A percentile compares a stretch with the other conserved stretches of the same genome.
These are phyloP conservation scores for Cercophora newfieldiana DNA, from an alignment of 495 filamentous ascomycete genomes.

Conservation along the genomic window DNA sequence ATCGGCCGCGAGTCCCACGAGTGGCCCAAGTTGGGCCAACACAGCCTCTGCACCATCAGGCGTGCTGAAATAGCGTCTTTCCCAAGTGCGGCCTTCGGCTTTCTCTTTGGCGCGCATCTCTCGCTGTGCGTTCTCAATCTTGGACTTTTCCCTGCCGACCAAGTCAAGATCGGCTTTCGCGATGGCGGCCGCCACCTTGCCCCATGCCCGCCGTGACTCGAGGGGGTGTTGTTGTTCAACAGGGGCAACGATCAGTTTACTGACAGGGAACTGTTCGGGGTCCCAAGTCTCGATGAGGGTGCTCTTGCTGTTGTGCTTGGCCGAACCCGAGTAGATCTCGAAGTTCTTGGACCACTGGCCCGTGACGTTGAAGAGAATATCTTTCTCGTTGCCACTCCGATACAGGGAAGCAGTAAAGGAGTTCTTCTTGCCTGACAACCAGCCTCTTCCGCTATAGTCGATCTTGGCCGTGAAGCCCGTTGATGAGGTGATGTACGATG, in stretches of 20 bases:
- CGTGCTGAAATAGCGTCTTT: constrained; percentile 77
- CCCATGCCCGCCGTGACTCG: constrained; percentile 88
- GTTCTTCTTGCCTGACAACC: constrained; percentile 95
- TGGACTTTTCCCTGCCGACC: constrained; percentile 73
- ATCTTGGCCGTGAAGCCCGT: constrained; percentile 90
- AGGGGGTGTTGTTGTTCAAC: constrained; percentile 81
- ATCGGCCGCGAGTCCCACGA: constrained; percentile 53
- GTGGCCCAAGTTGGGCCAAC: constrained; percentile 59
- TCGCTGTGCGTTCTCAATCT: constrained; percentile 90
- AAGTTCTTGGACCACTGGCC: constrained; percentile 92
- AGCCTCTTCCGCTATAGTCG: constrained; percentile 89
- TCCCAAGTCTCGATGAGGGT: constrained; percentile 67
- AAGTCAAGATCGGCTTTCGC: constrained; percentile 78
- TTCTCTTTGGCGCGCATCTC: constrained; percentile 80
- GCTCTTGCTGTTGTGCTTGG: constrained; percentile 56
- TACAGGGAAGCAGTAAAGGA: constrained; percentile 76
- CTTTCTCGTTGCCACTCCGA: constrained; percentile 75
- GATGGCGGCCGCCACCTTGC: constrained; percentile 78
- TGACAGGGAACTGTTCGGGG: constrained; percentile 59
- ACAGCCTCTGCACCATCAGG: constrained; percentile 51
- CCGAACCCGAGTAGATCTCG: constrained; percentile 69
- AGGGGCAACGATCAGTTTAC: constrained; percentile 69
- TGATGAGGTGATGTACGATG: constrained; percentile 78
- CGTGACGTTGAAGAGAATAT: constrained; percentile 78
- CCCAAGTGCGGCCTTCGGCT: constrained; percentile 75